Evolutionary conservation across 192 early-diverging fungal species (phyloP), one percentile per base, ranked within the genome.

Genomic region (Oehlia diaphana): DNA sequence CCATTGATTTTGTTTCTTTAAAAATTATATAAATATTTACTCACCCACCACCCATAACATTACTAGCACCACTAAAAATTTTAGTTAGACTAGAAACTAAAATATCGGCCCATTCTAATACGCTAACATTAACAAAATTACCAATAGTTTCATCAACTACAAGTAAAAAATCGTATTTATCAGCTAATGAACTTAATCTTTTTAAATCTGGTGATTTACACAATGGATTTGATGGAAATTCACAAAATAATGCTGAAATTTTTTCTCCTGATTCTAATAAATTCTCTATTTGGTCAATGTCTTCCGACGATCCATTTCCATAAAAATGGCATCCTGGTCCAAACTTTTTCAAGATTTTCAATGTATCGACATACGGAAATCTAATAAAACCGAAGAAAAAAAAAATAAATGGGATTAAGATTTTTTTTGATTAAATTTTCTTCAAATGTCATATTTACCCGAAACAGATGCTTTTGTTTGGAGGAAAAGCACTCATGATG

Each of bases 31-130:
- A 37, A 67, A 68, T 28, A 50, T 31, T 35, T 63, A 87, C 84
- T 53, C 89, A 93, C 93, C 96, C 95, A 70, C 97, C 97, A 73
- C 94, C 97, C 96, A 98, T 99, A 21, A 97, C 96, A 84, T 99
- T 97, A 83, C 92, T 92, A 84, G 98, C 97, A 53, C 97, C 97
- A 82, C 91, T 93, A 81, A 99, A 99, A 67, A 98, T 90, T 86
- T 99, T 99, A 14, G 97, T 97, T 74, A 99, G 84, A 66, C 94
- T 96, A 19, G 95, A 94, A 19, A 97, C 96, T 3, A 96, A 90
- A 12, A 97, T 86, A 81, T 99, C 96, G 2, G 94, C 93, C 87
- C 88, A 93, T 76, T 88, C 82, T 13, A 96, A 85, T 28, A 92
- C 93, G 33, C 84, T 81, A 42, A 97, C 92, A 78, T 99, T 99